Evolutionary conservation across 2,329 filamentous ascomycete species (phyloP).

Genomic region (Neopestalotiopsis sp.): DNA sequence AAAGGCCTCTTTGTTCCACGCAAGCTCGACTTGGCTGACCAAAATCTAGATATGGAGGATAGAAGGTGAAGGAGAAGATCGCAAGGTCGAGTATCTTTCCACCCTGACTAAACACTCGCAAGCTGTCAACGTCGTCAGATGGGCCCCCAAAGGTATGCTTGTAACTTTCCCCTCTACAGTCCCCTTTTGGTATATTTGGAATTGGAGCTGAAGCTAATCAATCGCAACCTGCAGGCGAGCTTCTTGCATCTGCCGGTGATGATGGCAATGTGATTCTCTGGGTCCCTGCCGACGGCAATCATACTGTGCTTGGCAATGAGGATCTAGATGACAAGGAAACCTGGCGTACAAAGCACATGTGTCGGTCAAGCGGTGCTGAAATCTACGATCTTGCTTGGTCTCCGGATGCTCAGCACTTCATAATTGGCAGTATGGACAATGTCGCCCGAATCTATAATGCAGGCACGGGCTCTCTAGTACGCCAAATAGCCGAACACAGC

Average conservation of each 20-base stretch:
- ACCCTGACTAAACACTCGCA: conserved; percentile 94
- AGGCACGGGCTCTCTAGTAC: conserved; percentile 77
- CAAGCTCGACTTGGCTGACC: conserved; percentile 7
- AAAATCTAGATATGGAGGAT: conserved; percentile 75
- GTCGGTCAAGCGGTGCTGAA: conserved; percentile 89
- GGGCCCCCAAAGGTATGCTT: conserved; percentile 83
- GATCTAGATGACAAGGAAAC: conserved; percentile 91
- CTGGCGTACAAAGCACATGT: conserved; percentile 98
- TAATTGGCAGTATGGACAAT: conserved; percentile 99
- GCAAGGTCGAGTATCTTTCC: conserved; percentile 89
- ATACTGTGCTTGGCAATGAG: conserved; percentile 79
- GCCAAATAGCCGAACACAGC: conserved; percentile 95
- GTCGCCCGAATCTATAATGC: conserved; percentile 97
- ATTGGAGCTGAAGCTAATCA: neutral
- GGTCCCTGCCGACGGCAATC: conserved; percentile 83
- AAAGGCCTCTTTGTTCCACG: neutral
- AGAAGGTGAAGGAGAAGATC: conserved; percentile 81
- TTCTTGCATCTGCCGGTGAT: conserved; percentile 92
- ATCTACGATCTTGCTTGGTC: conserved; percentile 99
- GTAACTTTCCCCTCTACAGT: neutral
- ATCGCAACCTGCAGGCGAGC: conserved; percentile 68
- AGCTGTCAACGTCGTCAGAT: conserved; percentile 96
- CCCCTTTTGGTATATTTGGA: neutral
- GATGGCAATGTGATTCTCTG: conserved; percentile 97
- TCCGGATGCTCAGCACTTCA: conserved; percentile 94